These are phyloP conservation scores for Mimosa bimucronata DNA, from an alignment of 306 rosid genomes.

Conservation along the genomic window DNA sequence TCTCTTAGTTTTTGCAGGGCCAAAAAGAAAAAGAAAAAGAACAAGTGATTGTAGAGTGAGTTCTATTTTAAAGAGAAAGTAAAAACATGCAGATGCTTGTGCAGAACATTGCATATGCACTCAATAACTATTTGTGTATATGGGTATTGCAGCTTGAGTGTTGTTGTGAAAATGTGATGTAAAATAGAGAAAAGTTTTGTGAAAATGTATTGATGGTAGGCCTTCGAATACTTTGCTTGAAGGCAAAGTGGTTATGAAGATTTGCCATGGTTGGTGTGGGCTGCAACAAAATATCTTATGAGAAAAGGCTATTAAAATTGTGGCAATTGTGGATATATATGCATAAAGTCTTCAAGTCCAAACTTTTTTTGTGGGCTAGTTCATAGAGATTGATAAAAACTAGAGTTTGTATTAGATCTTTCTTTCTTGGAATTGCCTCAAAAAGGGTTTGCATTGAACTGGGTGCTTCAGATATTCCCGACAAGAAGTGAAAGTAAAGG, in stretches of 20 bases:
- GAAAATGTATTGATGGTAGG: background rate
- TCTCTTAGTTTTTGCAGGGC: background rate
- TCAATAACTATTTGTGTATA: no score
- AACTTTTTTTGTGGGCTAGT: background rate
- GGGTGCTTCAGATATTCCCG: background rate
- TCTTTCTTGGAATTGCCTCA: background rate
- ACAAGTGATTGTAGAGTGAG: background rate
- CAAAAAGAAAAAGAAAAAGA: no score
- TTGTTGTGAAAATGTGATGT: background rate
- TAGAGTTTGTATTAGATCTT: background rate
- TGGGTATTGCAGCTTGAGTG: background rate
- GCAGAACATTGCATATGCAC: no score
- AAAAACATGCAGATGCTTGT: conserved; percentile 5
- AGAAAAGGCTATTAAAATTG: background rate
- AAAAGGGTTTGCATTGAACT: background rate
- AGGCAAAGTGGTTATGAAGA: background rate
- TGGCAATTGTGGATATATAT: background rate
- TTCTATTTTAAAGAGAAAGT: background rate
- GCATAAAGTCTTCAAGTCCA: background rate
- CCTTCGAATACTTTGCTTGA: background rate
- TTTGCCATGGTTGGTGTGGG: background rate
- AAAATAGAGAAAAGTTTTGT: background rate
- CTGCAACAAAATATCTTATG: background rate
- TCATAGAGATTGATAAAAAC: background rate
- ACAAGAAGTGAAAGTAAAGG: background rate